Percentiles rank a stretch among this genome's conserved stretches.
Conservation (phyloP, 140 eudicot genomes). For the Oenanthe javanica region DNA sequence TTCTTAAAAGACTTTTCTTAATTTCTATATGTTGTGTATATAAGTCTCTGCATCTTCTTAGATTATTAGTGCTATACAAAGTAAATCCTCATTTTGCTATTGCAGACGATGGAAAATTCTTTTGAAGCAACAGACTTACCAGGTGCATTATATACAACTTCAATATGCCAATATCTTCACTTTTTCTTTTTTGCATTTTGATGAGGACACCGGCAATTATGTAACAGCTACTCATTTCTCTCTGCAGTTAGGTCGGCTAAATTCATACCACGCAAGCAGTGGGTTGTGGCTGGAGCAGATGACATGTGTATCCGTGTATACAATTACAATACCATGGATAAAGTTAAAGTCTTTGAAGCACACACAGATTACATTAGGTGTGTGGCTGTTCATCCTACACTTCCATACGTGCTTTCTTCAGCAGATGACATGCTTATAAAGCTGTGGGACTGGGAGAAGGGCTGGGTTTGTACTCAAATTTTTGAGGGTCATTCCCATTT, state of each 20-base stretch:
- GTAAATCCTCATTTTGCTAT: conserved; percentile 8
- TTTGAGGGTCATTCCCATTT: conserved; percentile 98
- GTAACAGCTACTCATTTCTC: conserved; percentile 11
- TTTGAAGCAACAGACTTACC: conserved; percentile 89
- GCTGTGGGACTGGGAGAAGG: conserved; percentile 99
- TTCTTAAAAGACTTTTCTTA: not conserved
- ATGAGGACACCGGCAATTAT: conserved; percentile 3
- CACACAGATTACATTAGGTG: conserved; percentile 93
- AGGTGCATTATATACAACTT: conserved; percentile 35
- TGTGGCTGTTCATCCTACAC: conserved; percentile 97
- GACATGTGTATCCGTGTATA: conserved; percentile 91
- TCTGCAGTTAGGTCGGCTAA: conserved; percentile 89
- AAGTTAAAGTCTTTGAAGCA: conserved; percentile 82
- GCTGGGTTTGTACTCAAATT: conserved; percentile 84
- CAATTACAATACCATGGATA: conserved; percentile 90
- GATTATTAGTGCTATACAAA: conserved; percentile 1
- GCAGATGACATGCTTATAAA: conserved; percentile 97
- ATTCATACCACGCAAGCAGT: conserved; percentile 84
- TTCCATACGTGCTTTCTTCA: conserved; percentile 83
- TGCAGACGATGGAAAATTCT: conserved; percentile 82
- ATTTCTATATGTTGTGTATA: not conserved
- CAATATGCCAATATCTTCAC: not conserved
- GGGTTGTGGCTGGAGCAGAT: conserved; percentile 99
- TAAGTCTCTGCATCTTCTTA: not conserved
- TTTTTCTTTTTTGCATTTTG: conserved; percentile 8